Base-by-base conservation (phyloP, 768 basidiomycete genomes). In the Harrya chromipes region DNA sequence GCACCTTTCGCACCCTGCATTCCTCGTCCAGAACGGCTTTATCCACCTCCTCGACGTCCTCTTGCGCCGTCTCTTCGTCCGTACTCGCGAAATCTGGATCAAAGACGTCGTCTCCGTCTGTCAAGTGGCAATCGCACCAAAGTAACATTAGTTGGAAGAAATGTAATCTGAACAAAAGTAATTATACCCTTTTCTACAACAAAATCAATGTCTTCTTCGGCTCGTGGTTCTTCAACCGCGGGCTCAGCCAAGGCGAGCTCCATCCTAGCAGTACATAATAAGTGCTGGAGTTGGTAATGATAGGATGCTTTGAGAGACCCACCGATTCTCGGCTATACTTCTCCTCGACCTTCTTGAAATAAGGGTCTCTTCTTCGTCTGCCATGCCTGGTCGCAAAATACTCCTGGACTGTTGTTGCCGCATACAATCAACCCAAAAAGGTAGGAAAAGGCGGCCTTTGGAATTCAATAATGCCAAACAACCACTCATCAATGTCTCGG, bases 51-150 rank as follows among this genome's bases (percentile, higher is more conserved):
- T 80, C 80, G n/a, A 72, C 70, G 11, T 77, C 79, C 21, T 78
- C 76, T n/a, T 78, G 76, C 1, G 67, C 74, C 33, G 64, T 70
- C 49, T 77, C 80, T 38, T 89, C 89, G 50, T 92, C 90, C 0
- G 90, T 92, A 55, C 85, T 88, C 54, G 83, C 87, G 60, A 94
- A 93, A 64, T 93, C 90, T 9, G 86, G 87, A 55, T 78, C 89
- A 51, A 90, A 89, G 8, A 85, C 64, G 59, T 92, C 90, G 56
- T 87, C 83, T 64, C 93, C 90, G 44, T 88, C 90, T 90, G 46
- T 4, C 43, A 14, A 33, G 13, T 17, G 21, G 16, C 7, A n/a
- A 40, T 45, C 29, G 16, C 17, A 5, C 4, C 44, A 37, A 13
- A 6, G 34, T n/a, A n/a, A n/a, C n/a, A 17, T 38, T 2, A 38